phyloP scores from a whole-genome alignment of 2,329 filamentous ascomycete species.

The Talaromyces piceae region DNA sequence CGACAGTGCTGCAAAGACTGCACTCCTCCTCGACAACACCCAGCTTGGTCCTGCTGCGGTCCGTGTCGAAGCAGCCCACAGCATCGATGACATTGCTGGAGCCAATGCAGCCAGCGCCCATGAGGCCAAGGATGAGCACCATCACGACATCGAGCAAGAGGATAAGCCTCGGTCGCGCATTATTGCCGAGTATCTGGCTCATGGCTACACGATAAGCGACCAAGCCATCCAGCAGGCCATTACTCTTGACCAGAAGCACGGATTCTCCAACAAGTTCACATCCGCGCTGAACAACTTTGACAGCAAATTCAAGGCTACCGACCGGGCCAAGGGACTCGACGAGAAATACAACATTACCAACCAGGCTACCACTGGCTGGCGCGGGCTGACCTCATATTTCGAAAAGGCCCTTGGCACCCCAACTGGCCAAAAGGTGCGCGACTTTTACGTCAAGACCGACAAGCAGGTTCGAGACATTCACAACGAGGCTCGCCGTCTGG shows the following conservation, averaged over 20 bases:
- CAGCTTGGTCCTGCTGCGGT: constrained; percentile 71
- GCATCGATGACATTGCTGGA: constrained; percentile 56
- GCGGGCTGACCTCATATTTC: constrained; percentile 77
- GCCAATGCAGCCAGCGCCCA: constrained; percentile 52
- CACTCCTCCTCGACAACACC: constrained; percentile 93
- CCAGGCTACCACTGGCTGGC: constrained; percentile 60
- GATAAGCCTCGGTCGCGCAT: constrained; percentile 95
- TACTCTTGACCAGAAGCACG: constrained; percentile 81
- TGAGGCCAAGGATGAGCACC: constrained; percentile 46
- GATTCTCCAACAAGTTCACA: constrained; percentile 74
- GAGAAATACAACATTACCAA: constrained; percentile 73
- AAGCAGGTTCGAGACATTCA: constrained; percentile 94
- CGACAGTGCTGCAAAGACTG: constrained; percentile 75
- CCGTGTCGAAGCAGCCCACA: constrained; percentile 67
- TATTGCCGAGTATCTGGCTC: constrained; percentile 90
- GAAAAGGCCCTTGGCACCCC: constrained; percentile 85
- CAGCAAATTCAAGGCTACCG: constrained; percentile 75
- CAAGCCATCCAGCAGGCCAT: constrained; percentile 74
- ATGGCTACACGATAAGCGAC: constrained; percentile 80
- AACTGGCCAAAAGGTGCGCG: constrained; percentile 77
- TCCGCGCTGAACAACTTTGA: constrained; percentile 69
- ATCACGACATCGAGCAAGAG: constrained; percentile 76
- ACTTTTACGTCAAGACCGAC: constrained; percentile 78
- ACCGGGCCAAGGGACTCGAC: constrained; percentile 78
- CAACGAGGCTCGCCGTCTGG: constrained; percentile 77